phyloP scores from a whole-genome alignment of 257 asterid species.

The Lithospermum erythrorhizon region DNA sequence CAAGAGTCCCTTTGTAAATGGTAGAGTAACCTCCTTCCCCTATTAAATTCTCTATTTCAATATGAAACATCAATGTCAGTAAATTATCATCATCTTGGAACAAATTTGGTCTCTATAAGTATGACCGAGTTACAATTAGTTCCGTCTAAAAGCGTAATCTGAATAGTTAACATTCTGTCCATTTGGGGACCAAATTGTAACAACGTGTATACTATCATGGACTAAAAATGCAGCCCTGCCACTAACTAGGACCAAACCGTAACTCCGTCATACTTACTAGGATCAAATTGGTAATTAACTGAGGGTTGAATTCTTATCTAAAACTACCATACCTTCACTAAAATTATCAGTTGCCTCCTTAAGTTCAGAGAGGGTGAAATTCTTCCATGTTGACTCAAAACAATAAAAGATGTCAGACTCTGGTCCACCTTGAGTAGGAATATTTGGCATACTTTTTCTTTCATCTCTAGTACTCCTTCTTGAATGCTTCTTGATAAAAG shows the following conservation, averaged over 20 bases:
- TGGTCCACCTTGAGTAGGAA: conserved; percentile 29
- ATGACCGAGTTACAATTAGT: no score
- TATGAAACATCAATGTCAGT: not conserved
- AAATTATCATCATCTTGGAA: not conserved
- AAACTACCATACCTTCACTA: conserved; percentile 34
- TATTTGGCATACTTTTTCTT: conserved; percentile 37
- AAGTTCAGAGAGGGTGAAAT: conserved; percentile 70
- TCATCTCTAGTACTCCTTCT: conserved; percentile 38
- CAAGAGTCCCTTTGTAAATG: conserved; percentile 77
- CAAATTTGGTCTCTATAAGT: no score
- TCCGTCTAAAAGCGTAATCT: no score
- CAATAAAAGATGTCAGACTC: conserved; percentile 54
- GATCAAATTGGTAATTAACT: no score
- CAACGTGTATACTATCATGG: not conserved
- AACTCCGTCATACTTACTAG: no score
- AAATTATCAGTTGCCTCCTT: conserved; percentile 58
- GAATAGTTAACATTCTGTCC: no score
- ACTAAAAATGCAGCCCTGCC: no score
- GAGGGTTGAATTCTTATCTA: no score
- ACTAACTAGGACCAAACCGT: no score
- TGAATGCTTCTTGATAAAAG: conserved; percentile 67
- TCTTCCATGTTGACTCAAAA: conserved; percentile 76
- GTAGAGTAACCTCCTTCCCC: conserved; percentile 97
- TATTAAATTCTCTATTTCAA: conserved; percentile 53
- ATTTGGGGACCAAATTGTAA: not conserved